A percentile compares a stretch with the other conserved stretches of the same genome.
Conservation (phyloP, 495 filamentous ascomycete genomes). For the Penicillium pulvis region DNA sequence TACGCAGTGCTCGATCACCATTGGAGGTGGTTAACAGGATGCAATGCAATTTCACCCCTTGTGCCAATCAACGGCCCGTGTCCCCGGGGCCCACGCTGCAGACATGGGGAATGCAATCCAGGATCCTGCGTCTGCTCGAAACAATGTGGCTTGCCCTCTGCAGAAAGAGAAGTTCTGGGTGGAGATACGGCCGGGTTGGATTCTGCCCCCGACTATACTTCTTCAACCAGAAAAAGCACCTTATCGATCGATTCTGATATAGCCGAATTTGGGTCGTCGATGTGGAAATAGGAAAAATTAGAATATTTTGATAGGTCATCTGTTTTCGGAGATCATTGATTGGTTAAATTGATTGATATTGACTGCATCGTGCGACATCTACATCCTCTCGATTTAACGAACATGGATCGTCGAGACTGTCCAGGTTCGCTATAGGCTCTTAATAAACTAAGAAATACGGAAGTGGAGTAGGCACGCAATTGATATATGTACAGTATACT, state of each 20-base stretch:
- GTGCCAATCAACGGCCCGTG: constrained; percentile 1
- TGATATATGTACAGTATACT: background rate
- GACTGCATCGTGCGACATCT: background rate
- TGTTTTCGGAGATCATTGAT: background rate
- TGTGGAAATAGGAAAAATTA: background rate
- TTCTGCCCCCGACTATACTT: background rate
- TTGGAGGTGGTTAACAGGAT: constrained; percentile 3
- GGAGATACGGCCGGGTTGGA: background rate
- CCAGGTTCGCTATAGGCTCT: background rate
- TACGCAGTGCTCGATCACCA: constrained; percentile 2
- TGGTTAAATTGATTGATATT: background rate
- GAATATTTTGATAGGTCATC: background rate
- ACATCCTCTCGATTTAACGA: background rate
- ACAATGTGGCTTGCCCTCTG: constrained; percentile 19
- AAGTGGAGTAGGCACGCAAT: background rate
- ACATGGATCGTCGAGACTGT: background rate
- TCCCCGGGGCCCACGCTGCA: constrained; percentile 9
- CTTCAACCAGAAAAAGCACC: constrained; percentile 3
- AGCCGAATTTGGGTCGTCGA: constrained; percentile 10
- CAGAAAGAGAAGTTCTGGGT: background rate
- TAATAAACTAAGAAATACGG: background rate
- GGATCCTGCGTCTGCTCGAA: constrained; percentile 18
- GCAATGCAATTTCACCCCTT: background rate
- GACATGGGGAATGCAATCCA: constrained; percentile 12
- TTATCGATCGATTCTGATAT: constrained; percentile 19